A percentile compares a stretch with the other conserved stretches of the same genome.
Conservation (phyloP, 176 grass and related monocot species). For the Bolboschoenus planiculmis region DNA sequence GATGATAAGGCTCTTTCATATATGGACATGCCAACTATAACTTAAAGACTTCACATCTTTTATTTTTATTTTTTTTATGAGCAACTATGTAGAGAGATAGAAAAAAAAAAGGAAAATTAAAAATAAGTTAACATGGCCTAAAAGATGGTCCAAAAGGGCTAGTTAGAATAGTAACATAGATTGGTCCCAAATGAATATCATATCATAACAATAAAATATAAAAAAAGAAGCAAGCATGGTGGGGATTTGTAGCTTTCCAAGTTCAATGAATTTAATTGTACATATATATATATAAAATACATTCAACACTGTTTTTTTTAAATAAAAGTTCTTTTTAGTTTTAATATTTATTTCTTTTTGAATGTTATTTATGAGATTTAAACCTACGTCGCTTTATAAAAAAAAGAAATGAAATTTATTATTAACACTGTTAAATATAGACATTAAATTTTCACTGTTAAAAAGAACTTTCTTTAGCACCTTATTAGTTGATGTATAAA, state of each 20-base stretch:
- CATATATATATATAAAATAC: neutral
- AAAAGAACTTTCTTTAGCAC: neutral
- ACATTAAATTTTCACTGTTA: too few relatives aligned
- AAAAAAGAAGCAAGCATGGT: neutral
- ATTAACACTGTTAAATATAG: too few relatives aligned
- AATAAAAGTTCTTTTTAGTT: too few relatives aligned
- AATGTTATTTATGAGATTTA: too few relatives aligned
- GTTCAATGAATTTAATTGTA: neutral
- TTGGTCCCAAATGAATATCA: neutral
- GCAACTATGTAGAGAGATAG: neutral
- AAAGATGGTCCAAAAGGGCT: neutral
- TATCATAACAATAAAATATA: neutral
- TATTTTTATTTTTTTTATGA: too few relatives aligned
- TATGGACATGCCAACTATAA: conserved; percentile 14
- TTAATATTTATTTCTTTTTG: too few relatives aligned
- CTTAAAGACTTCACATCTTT: conserved; percentile 11
- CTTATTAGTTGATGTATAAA: neutral
- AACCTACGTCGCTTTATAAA: too few relatives aligned
- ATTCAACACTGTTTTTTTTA: too few relatives aligned
- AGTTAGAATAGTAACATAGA: neutral
- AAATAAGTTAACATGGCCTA: neutral
- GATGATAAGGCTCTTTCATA: conserved; percentile 12
- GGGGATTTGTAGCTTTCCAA: conserved; percentile 3
- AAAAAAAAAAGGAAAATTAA: neutral
- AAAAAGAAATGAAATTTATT: too few relatives aligned